Percentiles rank a stretch among this genome's conserved stretches.
Conservation (phyloP, 2,329 filamentous ascomycete genomes). For the Davidsoniella neocaledoniae region DNA sequence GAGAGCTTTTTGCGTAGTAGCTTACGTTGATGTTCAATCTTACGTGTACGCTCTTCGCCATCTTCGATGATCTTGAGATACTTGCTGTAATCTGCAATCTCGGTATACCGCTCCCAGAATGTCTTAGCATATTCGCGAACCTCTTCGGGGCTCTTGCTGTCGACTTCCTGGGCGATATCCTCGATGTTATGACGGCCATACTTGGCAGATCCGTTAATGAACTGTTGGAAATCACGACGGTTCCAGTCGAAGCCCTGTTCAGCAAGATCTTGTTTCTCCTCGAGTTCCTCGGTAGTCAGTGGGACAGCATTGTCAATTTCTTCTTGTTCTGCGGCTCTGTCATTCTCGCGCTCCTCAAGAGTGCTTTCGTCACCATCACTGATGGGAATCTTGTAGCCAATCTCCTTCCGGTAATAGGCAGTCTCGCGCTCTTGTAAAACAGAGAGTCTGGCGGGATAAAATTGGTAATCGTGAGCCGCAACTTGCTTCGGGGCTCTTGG, state of each 20-base stretch:
- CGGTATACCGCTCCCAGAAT: constrained; percentile 90
- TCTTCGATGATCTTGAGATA: constrained; percentile 80
- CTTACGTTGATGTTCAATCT: constrained; percentile 82
- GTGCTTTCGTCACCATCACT: constrained; percentile 77
- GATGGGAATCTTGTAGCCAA: constrained; percentile 86
- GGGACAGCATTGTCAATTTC: constrained; percentile 86
- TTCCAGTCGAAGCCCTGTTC: constrained; percentile 92
- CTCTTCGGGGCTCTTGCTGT: constrained; percentile 73
- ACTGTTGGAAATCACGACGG: constrained; percentile 93
- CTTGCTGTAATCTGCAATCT: constrained; percentile 79
- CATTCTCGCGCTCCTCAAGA: constrained; percentile 68
- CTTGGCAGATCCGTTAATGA: constrained; percentile 86
- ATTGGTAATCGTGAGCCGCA: constrained; percentile 87
- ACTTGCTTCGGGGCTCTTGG: constrained; percentile 92
- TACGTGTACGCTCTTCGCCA: constrained; percentile 76
- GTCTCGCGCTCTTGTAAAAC: constrained; percentile 95
- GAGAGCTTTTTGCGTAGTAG: constrained; percentile 90
- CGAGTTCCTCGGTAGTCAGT: constrained; percentile 75
- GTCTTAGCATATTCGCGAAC: constrained; percentile 84
- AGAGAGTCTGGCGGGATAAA: constrained; percentile 69
- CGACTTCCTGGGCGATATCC: constrained; percentile 73
- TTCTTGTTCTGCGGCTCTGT: constrained; percentile 72
- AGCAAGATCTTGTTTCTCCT: constrained; percentile 68
- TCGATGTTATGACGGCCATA: constrained; percentile 78
- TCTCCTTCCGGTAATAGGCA: constrained; percentile 88